Percentiles rank a stretch among this genome's conserved stretches.
These are phyloP conservation scores for Allium cepa DNA, from an alignment of 106 monocot species.

Conservation along the genomic window DNA sequence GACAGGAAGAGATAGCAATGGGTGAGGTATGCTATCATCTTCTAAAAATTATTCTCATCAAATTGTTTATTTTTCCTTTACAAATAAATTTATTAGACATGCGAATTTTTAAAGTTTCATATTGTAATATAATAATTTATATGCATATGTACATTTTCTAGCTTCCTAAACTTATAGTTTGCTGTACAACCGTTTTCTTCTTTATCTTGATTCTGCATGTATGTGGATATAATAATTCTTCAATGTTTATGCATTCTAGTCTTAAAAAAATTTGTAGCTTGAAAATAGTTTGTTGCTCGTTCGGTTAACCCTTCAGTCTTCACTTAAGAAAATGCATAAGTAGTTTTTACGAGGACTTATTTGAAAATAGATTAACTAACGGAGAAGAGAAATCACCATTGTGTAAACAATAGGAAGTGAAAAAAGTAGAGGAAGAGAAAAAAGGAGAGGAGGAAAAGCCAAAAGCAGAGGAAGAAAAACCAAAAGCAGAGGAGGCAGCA, in stretches of 20 bases:
- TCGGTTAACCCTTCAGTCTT: neutral
- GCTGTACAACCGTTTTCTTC: neutral
- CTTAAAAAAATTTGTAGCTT: neutral
- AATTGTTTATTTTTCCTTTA: neutral
- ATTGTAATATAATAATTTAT: neutral
- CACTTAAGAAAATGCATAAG: neutral
- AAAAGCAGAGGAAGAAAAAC: constrained; percentile 22
- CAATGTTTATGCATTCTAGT: neutral
- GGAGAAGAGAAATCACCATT: too few relatives aligned
- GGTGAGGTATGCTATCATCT: constrained; percentile 2
- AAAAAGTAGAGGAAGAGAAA: constrained; percentile 14
- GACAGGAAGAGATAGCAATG: constrained; percentile 2
- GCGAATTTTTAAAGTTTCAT: neutral
- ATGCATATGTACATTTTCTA: neutral
- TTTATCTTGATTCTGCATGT: neutral
- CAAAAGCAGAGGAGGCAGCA: constrained; percentile 9
- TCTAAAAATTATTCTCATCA: neutral
- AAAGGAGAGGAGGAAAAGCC: constrained; percentile 21
- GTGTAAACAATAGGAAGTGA: too few relatives aligned
- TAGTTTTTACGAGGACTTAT: neutral
- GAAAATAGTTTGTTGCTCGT: neutral
- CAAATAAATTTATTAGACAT: neutral
- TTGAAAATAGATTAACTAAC: neutral
- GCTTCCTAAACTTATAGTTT: neutral
- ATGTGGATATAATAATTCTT: too few relatives aligned